Evolutionary conservation across 208 protist genomes (phyloP).

Genomic region (Trypanosoma brucei): DNA sequence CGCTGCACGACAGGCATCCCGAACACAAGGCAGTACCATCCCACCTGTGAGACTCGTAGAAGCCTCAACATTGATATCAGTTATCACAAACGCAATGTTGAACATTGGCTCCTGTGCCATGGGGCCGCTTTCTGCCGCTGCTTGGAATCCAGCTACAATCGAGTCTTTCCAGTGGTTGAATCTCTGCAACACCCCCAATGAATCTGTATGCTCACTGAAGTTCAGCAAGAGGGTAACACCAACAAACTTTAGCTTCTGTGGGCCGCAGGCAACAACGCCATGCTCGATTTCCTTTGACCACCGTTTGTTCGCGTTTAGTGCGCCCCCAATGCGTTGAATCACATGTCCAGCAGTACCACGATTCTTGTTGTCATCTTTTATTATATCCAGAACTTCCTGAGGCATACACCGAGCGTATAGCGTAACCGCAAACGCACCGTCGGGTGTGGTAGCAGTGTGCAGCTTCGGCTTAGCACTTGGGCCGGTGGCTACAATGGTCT

Average conservation of each 20-base stretch:
- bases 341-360: slow-evolving; percentile 48
- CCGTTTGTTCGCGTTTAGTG: slow-evolving; percentile 47
- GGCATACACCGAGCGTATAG: slow-evolving; percentile 72
- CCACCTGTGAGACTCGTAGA: slow-evolving; percentile 63
- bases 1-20: slow-evolving; percentile 90
- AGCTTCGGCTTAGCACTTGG: slow-evolving; percentile 65
- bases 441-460: slow-evolving; percentile 51
- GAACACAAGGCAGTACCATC: slow-evolving; percentile 92
- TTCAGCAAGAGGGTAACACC: slow-evolving; percentile 68
- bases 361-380: slow-evolving; percentile 72
- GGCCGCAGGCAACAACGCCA: slow-evolving; percentile 60
- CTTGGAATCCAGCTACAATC: slow-evolving; percentile 94
- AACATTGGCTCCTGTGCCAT: slow-evolving; percentile 97
- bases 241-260: slow-evolving; percentile 61
- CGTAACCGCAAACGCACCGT: slow-evolving; percentile 67
- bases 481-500: slow-evolving; percentile 60
- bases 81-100: slow-evolving; percentile 88
- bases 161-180: slow-evolving; percentile 71
- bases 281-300: slow-evolving; percentile 47
- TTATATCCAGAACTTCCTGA: slow-evolving; percentile 61
- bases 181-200: slow-evolving; percentile 12
- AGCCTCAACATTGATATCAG: slow-evolving; percentile 48
- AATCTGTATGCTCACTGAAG: slow-evolving; percentile 34
- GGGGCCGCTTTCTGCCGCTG: slow-evolving; percentile 91
- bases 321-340: slow-evolving; percentile 27